Conservation (phyloP, 495 filamentous ascomycete species). For the Neurospora discreta region DNA sequence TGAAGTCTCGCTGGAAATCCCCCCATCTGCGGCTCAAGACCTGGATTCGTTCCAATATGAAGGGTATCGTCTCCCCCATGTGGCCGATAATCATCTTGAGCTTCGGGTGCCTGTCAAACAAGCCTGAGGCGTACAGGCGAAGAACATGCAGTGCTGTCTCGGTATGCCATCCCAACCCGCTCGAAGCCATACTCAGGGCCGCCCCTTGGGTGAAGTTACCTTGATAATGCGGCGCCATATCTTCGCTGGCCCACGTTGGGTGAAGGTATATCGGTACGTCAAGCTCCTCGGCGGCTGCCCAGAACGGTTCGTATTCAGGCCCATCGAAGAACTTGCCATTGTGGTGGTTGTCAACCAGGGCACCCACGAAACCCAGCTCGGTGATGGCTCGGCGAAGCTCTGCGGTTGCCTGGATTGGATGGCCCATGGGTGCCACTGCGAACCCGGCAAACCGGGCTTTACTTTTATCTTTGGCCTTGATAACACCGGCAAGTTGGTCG, state of each 20-base stretch:
- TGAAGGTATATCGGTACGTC: constrained; percentile 51
- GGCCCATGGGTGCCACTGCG: constrained; percentile 39
- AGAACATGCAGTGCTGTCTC: constrained; percentile 34
- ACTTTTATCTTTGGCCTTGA: constrained; percentile 19
- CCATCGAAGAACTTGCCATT: constrained; percentile 39
- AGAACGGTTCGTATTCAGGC: constrained; percentile 34
- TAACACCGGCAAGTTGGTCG: constrained; percentile 40
- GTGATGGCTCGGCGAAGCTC: constrained; percentile 39
- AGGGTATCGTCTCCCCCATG: constrained; percentile 54
- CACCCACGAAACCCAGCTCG: constrained; percentile 42
- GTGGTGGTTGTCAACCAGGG: constrained; percentile 44
- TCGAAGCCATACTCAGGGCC: constrained; percentile 18
- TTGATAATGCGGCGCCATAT: constrained; percentile 22
- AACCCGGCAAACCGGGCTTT: constrained; percentile 42
- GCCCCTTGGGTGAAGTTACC: constrained; percentile 34
- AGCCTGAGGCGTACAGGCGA: constrained; percentile 21
- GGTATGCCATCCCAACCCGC: constrained; percentile 35
- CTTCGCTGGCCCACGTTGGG: constrained; percentile 32
- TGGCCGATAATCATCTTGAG: constrained; percentile 58
- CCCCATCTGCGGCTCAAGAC: constrained; percentile 40
- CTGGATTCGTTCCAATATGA: constrained; percentile 49
- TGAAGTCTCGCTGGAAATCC: constrained; percentile 39
- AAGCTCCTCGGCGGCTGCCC: constrained; percentile 35
- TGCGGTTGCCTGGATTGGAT: constrained; percentile 31
- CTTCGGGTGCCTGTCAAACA: constrained; percentile 42